Percentiles rank a stretch among this genome's conserved stretches.
phyloP scores from a whole-genome alignment of 169 alveolate species.

The Plasmodium sp. region DNA sequence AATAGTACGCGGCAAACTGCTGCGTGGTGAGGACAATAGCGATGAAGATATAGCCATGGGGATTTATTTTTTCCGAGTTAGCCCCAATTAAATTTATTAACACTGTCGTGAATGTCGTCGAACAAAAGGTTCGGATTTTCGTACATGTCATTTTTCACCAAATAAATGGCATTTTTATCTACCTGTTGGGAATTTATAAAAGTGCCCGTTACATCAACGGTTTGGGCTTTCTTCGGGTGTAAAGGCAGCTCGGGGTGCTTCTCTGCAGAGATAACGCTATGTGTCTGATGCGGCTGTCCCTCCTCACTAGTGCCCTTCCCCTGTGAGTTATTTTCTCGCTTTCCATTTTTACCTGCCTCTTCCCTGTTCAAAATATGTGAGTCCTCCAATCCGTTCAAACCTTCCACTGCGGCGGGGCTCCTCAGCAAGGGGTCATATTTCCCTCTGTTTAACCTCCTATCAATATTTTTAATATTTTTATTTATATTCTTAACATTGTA shows the following conservation, averaged over 20 bases:
- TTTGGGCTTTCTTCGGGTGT: neutral
- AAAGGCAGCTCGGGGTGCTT: neutral
- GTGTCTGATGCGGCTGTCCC: neutral
- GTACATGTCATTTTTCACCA: constrained; percentile 54
- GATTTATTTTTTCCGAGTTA: neutral
- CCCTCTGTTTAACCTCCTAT: constrained; percentile 23
- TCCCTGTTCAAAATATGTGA: neutral
- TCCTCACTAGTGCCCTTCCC: neutral
- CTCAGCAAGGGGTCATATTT: neutral
- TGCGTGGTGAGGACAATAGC: neutral
- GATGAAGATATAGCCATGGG: neutral
- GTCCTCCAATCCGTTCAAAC: neutral
- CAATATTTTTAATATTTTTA: constrained; percentile 50
- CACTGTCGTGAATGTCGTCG: constrained; percentile 68
- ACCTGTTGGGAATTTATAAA: constrained; percentile 15
- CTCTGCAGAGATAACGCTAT: neutral
- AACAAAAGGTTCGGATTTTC: constrained; percentile 55
- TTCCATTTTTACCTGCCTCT: neutral
- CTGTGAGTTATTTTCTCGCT: neutral
- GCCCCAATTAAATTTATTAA: constrained; percentile 74
- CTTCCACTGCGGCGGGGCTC: constrained; percentile 4
- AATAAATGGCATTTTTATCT: constrained; percentile 38
- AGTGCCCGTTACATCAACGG: constrained; percentile 27
- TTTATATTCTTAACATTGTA: constrained; percentile 55
- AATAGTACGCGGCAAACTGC: neutral